Evolutionary conservation across 2,329 filamentous ascomycete species (phyloP).

Genomic region (Xylariaceae sp.): DNA sequence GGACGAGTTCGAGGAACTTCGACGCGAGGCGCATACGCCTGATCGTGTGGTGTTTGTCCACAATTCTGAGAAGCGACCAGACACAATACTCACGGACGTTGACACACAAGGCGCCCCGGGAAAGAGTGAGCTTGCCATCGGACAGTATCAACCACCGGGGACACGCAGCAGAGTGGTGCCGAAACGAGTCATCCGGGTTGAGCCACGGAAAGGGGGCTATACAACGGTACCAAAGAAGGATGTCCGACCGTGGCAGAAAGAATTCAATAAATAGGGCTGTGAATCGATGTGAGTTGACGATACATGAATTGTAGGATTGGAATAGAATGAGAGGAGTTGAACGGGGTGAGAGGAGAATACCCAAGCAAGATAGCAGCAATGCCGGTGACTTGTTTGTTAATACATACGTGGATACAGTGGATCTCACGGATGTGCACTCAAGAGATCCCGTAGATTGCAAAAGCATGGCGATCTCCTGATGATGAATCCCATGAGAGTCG

Average conservation of each 20-base stretch:
- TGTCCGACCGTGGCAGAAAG: constrained; percentile 8
- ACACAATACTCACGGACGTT: constrained; percentile 18
- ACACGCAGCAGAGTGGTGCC: neutral
- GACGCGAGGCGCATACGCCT: constrained; percentile 22
- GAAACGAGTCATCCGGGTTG: constrained; percentile 13
- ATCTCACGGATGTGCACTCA: too few species aligned
- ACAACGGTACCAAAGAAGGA: constrained; percentile 2
- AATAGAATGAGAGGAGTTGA: neutral
- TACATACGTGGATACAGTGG: too few species aligned
- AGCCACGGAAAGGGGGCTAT: constrained; percentile 22
- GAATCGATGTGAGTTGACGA: neutral
- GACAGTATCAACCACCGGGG: constrained; percentile 1
- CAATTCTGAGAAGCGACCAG: constrained; percentile 4
- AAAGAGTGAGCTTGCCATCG: constrained; percentile 23
- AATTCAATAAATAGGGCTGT: neutral
- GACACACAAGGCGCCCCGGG: constrained; percentile 21
- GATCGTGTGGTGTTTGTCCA: constrained; percentile 30
- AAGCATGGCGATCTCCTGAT: too few species aligned
- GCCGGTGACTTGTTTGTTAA: too few species aligned
- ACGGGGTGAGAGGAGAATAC: neutral
- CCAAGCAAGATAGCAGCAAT: too few species aligned
- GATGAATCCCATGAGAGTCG: too few species aligned
- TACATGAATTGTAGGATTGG: neutral
- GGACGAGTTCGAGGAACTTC: constrained; percentile 17
- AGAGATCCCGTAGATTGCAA: too few species aligned